Percentiles rank a stretch among this genome's conserved stretches.
Conservation (phyloP, 177 flowering plant species). For the Vitis hybrid region DNA sequence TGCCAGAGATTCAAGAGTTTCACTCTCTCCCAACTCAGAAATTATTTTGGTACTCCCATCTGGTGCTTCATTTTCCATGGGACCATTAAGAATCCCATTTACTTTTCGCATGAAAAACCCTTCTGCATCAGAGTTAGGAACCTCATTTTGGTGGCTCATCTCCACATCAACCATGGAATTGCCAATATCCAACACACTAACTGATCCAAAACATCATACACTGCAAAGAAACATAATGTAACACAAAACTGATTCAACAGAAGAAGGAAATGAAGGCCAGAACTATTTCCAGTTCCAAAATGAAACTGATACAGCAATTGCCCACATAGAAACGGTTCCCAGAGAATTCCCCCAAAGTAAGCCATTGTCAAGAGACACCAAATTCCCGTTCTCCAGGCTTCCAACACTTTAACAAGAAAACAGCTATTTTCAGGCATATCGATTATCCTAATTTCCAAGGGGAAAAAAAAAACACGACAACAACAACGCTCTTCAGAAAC, state of each 20-base stretch:
- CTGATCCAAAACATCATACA: neutral
- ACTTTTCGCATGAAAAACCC: neutral
- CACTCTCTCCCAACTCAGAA: neutral
- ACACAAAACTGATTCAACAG: neutral
- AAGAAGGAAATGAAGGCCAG: neutral
- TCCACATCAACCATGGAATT: neutral
- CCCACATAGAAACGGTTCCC: no score
- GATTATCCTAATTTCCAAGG: no score
- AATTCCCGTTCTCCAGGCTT: no score
- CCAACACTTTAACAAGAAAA: no score
- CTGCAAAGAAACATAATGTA: neutral
- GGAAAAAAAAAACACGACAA: no score
- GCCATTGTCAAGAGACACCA: no score
- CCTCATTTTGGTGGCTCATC: neutral
- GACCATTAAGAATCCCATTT: neutral
- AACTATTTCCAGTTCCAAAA: no score
- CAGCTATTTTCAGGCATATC: no score
- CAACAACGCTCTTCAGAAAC: no score
- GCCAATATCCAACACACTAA: neutral
- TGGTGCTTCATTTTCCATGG: neutral
- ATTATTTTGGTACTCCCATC: neutral
- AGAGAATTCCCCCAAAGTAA: no score
- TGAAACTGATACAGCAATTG: no score
- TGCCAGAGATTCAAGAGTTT: neutral
- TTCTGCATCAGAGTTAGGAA: neutral